Percentiles rank a stretch among this genome's conserved stretches.
Evolutionary conservation across 2,329 filamentous ascomycete species (phyloP).

Genomic region (Aspergillus ochraceoroseus): DNA sequence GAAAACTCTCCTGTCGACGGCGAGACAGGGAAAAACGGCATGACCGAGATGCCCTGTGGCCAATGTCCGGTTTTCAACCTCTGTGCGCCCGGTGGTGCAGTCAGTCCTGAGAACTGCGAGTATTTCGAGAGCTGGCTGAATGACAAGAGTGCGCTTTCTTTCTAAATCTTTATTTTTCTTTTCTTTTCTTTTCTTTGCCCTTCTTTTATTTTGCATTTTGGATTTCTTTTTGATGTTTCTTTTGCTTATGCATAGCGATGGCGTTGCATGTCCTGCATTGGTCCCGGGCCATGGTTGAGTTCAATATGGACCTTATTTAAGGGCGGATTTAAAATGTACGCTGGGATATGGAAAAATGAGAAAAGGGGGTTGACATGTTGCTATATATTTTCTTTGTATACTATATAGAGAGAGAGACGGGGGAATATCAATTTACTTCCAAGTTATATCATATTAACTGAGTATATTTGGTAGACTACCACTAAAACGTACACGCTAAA

Average conservation of each 20-base stretch:
- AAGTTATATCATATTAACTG: too few relatives aligned
- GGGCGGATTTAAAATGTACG: slow-evolving; percentile 2
- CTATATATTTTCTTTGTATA: not conserved
- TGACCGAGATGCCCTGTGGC: slow-evolving; percentile 86
- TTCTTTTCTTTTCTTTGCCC: too few relatives aligned
- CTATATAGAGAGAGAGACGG: too few relatives aligned
- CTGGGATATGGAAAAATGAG: slow-evolving; percentile 2
- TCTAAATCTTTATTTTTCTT: slow-evolving; percentile 5
- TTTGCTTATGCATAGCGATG: slow-evolving; percentile 40
- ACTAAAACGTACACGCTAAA: too few relatives aligned
- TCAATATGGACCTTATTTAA: slow-evolving; percentile 11
- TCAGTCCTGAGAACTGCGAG: slow-evolving; percentile 82
- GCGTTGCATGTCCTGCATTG: slow-evolving; percentile 28
- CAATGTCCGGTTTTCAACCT: slow-evolving; percentile 89
- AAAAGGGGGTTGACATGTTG: too few relatives aligned
- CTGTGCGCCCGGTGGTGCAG: slow-evolving; percentile 83
- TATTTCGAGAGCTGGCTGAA: slow-evolving; percentile 83
- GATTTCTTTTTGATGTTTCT: slow-evolving; percentile 5
- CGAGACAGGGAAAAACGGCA: slow-evolving; percentile 59
- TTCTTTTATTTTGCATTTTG: too few relatives aligned
- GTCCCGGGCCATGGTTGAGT: slow-evolving; percentile 12
- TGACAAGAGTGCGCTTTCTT: slow-evolving; percentile 7
- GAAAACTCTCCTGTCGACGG: slow-evolving; percentile 35
- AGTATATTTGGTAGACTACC: too few relatives aligned
- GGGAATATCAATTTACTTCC: too few relatives aligned